Percentiles rank a stretch among this genome's conserved stretches.
Evolutionary conservation across 2,329 filamentous ascomycete genomes (phyloP).

Genomic region (Fusarium palustre): DNA sequence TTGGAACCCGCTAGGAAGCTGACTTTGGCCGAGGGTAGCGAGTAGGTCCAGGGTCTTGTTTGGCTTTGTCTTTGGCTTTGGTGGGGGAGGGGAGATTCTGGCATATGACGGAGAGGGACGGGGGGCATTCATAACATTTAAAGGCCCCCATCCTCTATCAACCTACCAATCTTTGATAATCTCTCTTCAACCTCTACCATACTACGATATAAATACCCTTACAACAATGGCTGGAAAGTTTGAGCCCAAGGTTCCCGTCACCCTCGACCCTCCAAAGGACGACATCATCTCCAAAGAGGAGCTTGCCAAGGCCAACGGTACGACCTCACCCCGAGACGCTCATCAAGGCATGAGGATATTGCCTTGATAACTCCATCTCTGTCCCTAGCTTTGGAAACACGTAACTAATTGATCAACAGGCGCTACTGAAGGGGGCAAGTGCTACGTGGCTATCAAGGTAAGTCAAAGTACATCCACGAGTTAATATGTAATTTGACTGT

Average conservation of each 20-base stretch:
- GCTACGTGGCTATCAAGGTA: conserved; percentile 78
- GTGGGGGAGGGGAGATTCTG: conserved; percentile 22
- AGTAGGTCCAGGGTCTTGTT: conserved; percentile 15
- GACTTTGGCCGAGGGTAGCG: conserved; percentile 27
- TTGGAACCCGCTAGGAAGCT: conserved; percentile 4
- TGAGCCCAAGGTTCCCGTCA: conserved; percentile 80
- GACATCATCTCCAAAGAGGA: conserved; percentile 86
- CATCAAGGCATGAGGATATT: background rate
- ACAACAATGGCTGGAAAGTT: conserved; percentile 72
- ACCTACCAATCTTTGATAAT: background rate
- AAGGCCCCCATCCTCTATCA: conserved; percentile 11
- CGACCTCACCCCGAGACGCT: conserved; percentile 48
- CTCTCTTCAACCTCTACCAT: background rate
- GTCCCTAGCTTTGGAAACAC: background rate
- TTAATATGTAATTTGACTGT: conserved; percentile 4
- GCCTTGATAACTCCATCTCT: background rate
- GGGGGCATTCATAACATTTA: conserved; percentile 12
- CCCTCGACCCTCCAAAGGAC: conserved; percentile 85
- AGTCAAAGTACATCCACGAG: conserved; percentile 7
- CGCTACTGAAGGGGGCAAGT: conserved; percentile 69
- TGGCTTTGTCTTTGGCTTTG: conserved; percentile 22
- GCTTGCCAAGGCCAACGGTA: conserved; percentile 86
- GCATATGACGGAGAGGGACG: conserved; percentile 40
- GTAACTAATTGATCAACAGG: conserved; percentile 60
- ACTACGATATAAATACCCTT: background rate